Evolutionary conservation across 1,139 yeast species (phyloP).

Genomic region (Blastobotrys apis): DNA sequence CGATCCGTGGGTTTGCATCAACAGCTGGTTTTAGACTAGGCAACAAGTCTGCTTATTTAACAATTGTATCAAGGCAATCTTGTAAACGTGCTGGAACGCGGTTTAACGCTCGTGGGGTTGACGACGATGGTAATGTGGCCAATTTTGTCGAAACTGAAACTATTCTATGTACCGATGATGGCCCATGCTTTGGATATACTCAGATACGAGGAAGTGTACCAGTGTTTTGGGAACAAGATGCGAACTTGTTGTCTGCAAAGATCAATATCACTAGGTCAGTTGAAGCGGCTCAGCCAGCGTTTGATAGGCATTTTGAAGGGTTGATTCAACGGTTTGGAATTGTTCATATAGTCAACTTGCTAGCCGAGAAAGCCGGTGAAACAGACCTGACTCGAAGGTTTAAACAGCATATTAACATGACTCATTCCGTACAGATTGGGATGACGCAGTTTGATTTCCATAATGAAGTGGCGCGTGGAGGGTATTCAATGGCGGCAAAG

Average conservation of each 20-base stretch:
- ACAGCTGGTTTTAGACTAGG: conserved; percentile 55
- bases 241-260: conserved; percentile 69
- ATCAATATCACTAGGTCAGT: conserved; percentile 80
- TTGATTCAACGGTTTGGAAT: conserved; percentile 75
- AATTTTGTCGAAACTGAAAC: conserved; percentile 95
- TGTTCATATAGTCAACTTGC: conserved; percentile 76
- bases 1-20: conserved; percentile 91
- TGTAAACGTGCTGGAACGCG: conserved; percentile 97
- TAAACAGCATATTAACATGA: conserved; percentile 47
- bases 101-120: conserved; percentile 89
- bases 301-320: conserved; percentile 71
- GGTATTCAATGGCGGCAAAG: conserved; percentile 76
- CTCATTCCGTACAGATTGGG: conserved; percentile 22
- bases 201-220: conserved; percentile 96
- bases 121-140: conserved; percentile 92
- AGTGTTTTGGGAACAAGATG: conserved; percentile 96
- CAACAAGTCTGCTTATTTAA: conserved; percentile 50
- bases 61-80: conserved; percentile 86
- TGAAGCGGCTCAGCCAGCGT: conserved; percentile 91
- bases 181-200: conserved; percentile 66
- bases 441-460: conserved; percentile 91
- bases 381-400: conserved; percentile 67
- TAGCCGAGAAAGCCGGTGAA: conserved; percentile 77
- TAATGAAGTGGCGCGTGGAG: conserved; percentile 81
- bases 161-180: conserved; percentile 53